phyloP scores from a whole-genome alignment of 2,329 filamentous ascomycete genomes.

The Sporothrix luriei region DNA sequence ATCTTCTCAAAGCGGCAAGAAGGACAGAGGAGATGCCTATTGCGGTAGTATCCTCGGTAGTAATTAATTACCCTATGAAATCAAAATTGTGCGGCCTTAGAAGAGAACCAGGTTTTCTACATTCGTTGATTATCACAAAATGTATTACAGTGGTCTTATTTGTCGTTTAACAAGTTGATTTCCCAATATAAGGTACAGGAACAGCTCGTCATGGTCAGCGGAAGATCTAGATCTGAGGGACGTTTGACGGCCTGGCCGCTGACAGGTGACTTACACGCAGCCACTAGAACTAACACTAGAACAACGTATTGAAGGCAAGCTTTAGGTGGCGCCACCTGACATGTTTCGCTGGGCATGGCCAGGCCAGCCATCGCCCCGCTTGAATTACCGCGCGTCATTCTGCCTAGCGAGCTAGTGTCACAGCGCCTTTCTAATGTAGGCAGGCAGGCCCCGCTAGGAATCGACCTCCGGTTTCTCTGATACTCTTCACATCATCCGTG shows the following conservation, averaged over 20 bases:
- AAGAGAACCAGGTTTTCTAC: background rate
- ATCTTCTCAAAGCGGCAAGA: conserved; percentile 8
- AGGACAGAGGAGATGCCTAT: background rate
- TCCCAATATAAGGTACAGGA: background rate
- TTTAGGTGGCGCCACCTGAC: background rate
- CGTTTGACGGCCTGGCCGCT: background rate
- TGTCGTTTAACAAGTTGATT: background rate
- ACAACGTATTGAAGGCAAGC: conserved; percentile 1
- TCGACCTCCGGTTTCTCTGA: background rate
- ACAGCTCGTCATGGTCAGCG: background rate
- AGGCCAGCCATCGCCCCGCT: background rate
- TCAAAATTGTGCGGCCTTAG: background rate
- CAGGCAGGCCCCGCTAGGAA: background rate
- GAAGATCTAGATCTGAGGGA: conserved; percentile 6
- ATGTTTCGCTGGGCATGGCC: background rate
- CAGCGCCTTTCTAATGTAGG: conserved; percentile 10
- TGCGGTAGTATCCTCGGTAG: background rate
- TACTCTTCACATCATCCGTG: background rate
- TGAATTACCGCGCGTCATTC: conserved; percentile 32
- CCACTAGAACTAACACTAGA: background rate
- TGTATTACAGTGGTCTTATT: background rate
- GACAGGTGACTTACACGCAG: conserved; percentile 4
- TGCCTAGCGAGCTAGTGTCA: conserved; percentile 28
- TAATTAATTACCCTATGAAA: background rate
- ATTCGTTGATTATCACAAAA: background rate